phyloP scores from a whole-genome alignment of 805 yeast species.

The Isabelozyma pseudorhagii region DNA sequence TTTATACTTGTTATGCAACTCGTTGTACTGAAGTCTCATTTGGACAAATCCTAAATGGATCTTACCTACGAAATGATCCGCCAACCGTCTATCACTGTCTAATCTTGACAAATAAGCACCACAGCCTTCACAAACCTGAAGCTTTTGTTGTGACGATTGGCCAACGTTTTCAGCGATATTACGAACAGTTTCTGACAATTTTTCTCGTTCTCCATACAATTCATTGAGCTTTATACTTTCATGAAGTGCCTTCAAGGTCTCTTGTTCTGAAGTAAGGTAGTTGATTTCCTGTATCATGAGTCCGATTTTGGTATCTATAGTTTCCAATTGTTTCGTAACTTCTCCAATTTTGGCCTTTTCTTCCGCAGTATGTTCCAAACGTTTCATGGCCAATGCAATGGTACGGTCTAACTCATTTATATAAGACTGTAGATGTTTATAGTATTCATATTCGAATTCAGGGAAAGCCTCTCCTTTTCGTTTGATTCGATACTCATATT shows the following conservation, averaged over 20 bases:
- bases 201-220: constrained; percentile 46
- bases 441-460: constrained; percentile 49
- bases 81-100: constrained; percentile 84
- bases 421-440: constrained; percentile 49
- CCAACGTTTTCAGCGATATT: constrained; percentile 69
- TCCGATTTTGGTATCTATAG: constrained; percentile 59
- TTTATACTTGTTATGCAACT: constrained; percentile 18
- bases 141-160: constrained; percentile 82
- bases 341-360: constrained; percentile 59
- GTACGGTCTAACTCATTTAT: constrained; percentile 65
- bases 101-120: constrained; percentile 84
- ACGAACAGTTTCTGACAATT: constrained; percentile 54
- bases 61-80: constrained; percentile 87
- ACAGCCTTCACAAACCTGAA: constrained; percentile 87
- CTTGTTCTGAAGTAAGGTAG: constrained; percentile 46
- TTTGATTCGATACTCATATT: constrained; percentile 54
- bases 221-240: constrained; percentile 47
- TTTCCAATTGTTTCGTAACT: constrained; percentile 56
- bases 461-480: constrained; percentile 45
- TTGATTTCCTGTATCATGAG: constrained; percentile 66
- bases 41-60: constrained; percentile 79
- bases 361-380: constrained; percentile 71
- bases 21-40: constrained; percentile 58
- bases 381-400: constrained; percentile 57
- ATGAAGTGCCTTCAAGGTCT: constrained; percentile 48